A percentile compares a stretch with the other conserved stretches of the same genome.
phyloP scores from a whole-genome alignment of 108 stramenopile species.

The Skeletonema marinoi region DNA sequence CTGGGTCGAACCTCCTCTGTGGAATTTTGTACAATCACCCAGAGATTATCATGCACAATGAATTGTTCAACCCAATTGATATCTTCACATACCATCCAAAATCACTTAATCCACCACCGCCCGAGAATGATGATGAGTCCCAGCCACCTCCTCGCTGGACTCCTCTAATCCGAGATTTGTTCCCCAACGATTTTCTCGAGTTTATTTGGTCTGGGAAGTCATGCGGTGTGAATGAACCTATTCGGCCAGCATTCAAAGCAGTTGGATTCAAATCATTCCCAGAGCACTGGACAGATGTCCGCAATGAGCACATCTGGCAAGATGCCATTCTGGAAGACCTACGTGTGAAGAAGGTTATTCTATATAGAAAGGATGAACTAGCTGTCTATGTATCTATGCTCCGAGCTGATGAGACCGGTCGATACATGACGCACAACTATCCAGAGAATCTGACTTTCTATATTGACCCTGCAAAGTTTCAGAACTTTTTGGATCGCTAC shows the following conservation, averaged over 20 bases:
- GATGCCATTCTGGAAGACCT: constrained; percentile 37
- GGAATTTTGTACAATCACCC: constrained; percentile 46
- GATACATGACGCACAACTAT: constrained; percentile 45
- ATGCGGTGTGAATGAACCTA: not conserved
- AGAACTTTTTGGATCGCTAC: constrained; percentile 43
- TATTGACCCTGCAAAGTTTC: constrained; percentile 45
- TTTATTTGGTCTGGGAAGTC: constrained; percentile 27
- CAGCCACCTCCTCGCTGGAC: constrained; percentile 13
- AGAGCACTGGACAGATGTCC: constrained; percentile 31
- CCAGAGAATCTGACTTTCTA: constrained; percentile 31
- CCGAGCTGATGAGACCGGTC: constrained; percentile 33
- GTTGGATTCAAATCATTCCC: constrained; percentile 56
- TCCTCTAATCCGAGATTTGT: constrained; percentile 27
- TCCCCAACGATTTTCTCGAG: constrained; percentile 23
- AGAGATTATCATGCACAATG: constrained; percentile 55
- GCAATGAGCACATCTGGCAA: constrained; percentile 38
- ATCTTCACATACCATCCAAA: constrained; percentile 44
- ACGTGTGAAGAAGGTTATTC: constrained; percentile 44
- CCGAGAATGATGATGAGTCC: constrained; percentile 1
- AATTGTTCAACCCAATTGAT: constrained; percentile 52
- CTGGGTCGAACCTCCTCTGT: constrained; percentile 51
- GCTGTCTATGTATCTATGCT: constrained; percentile 37
- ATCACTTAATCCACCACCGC: not conserved
- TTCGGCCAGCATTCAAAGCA: constrained; percentile 26
- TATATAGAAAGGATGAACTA: constrained; percentile 34